These are phyloP conservation scores for Colletotrichum ledebouriae DNA, from an alignment of 2,329 filamentous ascomycete genomes.

Conservation along the genomic window DNA sequence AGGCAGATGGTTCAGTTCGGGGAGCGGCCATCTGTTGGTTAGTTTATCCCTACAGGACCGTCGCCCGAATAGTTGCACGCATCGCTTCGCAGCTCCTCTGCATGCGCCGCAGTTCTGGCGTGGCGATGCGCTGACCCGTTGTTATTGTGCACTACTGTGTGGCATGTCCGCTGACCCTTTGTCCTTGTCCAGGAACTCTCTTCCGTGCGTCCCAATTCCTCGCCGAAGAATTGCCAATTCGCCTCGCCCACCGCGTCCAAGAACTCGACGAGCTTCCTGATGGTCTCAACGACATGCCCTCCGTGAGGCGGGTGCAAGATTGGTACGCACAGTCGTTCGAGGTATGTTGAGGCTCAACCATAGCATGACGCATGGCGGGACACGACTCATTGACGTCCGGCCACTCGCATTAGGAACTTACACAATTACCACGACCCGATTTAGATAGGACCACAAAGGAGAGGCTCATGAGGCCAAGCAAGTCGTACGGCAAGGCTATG, in stretches of 20 bases:
- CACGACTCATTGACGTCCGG: slow-evolving; percentile 36
- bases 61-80: slow-evolving; percentile 26
- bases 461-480: slow-evolving; percentile 79
- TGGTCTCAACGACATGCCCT: slow-evolving; percentile 97
- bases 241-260: slow-evolving; percentile 94
- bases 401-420: slow-evolving; percentile 80
- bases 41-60: slow-evolving; percentile 47
- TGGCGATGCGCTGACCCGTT: slow-evolving; percentile 13
- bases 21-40: slow-evolving; percentile 91
- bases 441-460: slow-evolving; percentile 82
- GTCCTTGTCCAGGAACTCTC: slow-evolving; percentile 78
- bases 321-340: slow-evolving; percentile 99
- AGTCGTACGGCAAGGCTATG: slow-evolving; percentile 69
- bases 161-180: slow-evolving; percentile 1
- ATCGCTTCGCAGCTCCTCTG: slow-evolving; percentile 19
- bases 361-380: slow-evolving; percentile 25
- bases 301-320: slow-evolving; percentile 92
- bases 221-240: slow-evolving; percentile 96
- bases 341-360: slow-evolving; percentile 66
- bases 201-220: slow-evolving; percentile 99
- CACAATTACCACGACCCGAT: slow-evolving; percentile 82
- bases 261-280: slow-evolving; percentile 93
- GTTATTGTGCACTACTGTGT: slow-evolving; percentile 8
- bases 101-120: neutral
- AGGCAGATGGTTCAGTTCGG: slow-evolving; percentile 99